Evolutionary conservation across 371 early-diverging fungal species (phyloP).

Genomic region (Sporodiniella umbellata): DNA sequence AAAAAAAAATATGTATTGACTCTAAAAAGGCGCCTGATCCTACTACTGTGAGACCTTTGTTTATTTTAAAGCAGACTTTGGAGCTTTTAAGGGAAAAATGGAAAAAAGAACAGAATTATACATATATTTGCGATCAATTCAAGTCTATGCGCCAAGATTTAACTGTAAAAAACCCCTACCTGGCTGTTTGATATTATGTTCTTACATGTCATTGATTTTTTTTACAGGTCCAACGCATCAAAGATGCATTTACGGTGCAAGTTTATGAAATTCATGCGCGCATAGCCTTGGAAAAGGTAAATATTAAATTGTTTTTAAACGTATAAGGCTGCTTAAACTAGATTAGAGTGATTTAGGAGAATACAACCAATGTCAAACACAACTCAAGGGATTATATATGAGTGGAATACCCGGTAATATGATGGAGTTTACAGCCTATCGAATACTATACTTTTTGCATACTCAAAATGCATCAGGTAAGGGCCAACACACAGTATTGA

Average conservation of each 20-base stretch:
- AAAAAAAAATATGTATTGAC: too few species aligned
- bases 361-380: conserved; percentile 95
- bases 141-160: conserved; percentile 95
- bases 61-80: conserved; percentile 70
- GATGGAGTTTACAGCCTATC: conserved; percentile 90
- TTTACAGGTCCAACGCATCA: conserved; percentile 80
- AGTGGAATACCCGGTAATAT: conserved; percentile 62
- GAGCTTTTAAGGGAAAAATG: conserved; percentile 77
- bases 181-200: neutral
- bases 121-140: conserved; percentile 93
- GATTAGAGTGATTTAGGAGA: conserved; percentile 86
- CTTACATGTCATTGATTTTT: neutral
- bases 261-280: conserved; percentile 94
- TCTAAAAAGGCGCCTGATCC: conserved; percentile 91
- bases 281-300: conserved; percentile 88
- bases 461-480: conserved; percentile 83
- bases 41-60: conserved; percentile 81
- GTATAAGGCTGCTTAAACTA: neutral
- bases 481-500: neutral
- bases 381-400: conserved; percentile 80
- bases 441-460: conserved; percentile 85
- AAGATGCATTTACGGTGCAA: conserved; percentile 86
- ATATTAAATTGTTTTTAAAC: neutral
- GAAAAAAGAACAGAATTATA: conserved; percentile 77
- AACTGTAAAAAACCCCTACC: conserved; percentile 52